phyloP scores from a whole-genome alignment of 1,284 basidiomycete genomes.

The Cryptococcus depauperatus region DNA sequence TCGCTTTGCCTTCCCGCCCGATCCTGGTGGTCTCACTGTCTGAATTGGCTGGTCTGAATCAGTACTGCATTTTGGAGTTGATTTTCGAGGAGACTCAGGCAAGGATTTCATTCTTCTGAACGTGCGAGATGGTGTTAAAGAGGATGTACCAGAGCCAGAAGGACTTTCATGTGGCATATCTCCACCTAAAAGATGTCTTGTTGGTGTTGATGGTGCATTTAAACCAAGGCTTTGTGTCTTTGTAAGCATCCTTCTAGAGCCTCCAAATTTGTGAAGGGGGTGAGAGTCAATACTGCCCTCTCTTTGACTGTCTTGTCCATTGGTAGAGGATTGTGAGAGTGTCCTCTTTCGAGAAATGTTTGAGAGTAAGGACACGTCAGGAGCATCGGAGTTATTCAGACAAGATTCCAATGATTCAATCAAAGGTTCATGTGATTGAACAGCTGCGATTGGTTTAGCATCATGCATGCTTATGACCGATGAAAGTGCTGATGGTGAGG shows the following conservation, averaged over 20 bases:
- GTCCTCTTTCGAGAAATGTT: conserved; percentile 17
- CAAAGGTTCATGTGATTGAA: background rate
- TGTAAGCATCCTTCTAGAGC: conserved; percentile 29
- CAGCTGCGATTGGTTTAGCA: no score
- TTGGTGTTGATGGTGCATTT: background rate
- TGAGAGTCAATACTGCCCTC: background rate
- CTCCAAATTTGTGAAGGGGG: conserved; percentile 8
- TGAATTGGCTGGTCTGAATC: background rate
- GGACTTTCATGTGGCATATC: conserved; percentile 1
- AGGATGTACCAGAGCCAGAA: conserved; percentile 3
- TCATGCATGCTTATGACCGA: no score
- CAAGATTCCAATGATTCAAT: background rate
- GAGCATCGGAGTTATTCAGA: conserved; percentile 12
- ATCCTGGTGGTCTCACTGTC: conserved; percentile 5
- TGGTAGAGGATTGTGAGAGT: conserved; percentile 6
- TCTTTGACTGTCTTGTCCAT: background rate
- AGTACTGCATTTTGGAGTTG: background rate
- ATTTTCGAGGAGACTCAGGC: conserved; percentile 14
- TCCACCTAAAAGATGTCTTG: background rate
- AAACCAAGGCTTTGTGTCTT: conserved; percentile 34
- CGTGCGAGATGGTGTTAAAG: conserved; percentile 10
- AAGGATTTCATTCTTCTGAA: conserved; percentile 10
- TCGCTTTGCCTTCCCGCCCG: conserved; percentile 24
- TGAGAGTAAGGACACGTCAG: conserved; percentile 23
- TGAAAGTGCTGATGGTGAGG: no score